Conservation (phyloP, 495 filamentous ascomycete species). For the Neurospora sp. region DNA sequence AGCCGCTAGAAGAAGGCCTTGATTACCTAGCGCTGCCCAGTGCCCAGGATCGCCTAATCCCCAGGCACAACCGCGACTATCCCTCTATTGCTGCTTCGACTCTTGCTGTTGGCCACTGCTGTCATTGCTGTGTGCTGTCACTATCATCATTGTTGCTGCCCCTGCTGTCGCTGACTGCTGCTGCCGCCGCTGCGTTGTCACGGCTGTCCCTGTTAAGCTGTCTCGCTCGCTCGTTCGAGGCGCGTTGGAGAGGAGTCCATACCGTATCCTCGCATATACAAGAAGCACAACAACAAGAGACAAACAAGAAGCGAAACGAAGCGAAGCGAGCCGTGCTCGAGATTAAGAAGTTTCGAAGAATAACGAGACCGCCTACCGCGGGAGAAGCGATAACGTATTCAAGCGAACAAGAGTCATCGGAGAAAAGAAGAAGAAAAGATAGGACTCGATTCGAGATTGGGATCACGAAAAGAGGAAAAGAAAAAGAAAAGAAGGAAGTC, state of each 20-base stretch:
- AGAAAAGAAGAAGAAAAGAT: background rate
- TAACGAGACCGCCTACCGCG: background rate
- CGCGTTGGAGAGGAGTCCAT: background rate
- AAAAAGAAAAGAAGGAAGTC: background rate
- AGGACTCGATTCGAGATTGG: background rate
- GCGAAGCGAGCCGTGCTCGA: background rate
- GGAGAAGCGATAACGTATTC: background rate
- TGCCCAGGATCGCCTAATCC: background rate
- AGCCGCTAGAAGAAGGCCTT: background rate
- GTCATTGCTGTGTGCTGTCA: background rate
- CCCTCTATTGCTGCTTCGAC: background rate
- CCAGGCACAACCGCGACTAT: background rate
- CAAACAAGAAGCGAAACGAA: background rate
- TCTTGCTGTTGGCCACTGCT: background rate
- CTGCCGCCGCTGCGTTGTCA: background rate
- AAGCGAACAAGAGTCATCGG: background rate
- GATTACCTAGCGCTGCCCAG: background rate
- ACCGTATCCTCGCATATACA: background rate
- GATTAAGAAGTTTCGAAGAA: background rate
- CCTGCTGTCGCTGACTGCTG: background rate
- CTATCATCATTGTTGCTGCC: background rate
- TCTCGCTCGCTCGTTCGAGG: background rate
- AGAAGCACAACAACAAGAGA: background rate
- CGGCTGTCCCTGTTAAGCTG: background rate
- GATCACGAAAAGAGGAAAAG: background rate